These are phyloP conservation scores for Erythrophleum fordii DNA, from an alignment of 306 rosid species.

Conservation along the genomic window DNA sequence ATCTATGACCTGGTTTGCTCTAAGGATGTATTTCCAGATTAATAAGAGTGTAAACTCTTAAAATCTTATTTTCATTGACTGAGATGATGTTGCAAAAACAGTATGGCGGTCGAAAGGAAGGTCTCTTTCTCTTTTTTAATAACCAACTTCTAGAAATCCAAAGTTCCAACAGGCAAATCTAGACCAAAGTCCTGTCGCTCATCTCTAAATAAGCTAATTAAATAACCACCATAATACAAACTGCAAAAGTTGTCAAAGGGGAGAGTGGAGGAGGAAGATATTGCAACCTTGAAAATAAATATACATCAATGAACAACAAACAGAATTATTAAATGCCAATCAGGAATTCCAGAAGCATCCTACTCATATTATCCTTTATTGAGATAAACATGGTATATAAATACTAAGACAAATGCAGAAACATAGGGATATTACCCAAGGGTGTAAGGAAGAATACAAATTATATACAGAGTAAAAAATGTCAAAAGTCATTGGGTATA, in stretches of 20 bases:
- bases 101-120: neutral
- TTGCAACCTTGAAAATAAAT: neutral
- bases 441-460: neutral
- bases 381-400: constrained; percentile 12
- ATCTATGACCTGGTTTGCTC: neutral
- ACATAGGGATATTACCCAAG: neutral
- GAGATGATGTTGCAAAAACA: neutral
- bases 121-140: neutral
- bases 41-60: constrained; percentile 10
- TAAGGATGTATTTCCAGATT: neutral
- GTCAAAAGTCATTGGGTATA: constrained; percentile 6
- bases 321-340: constrained; percentile 13
- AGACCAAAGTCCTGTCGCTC: neutral
- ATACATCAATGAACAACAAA: neutral
- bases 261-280: neutral
- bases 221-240: neutral
- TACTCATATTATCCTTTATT: neutral
- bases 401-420: constrained; percentile 5
- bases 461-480: constrained; percentile 1
- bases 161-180: neutral
- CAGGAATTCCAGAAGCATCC: constrained; percentile 32
- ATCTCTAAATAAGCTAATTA: neutral
- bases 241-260: neutral
- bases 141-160: neutral
- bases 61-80: constrained; percentile 28